Base-by-base conservation (phyloP, 2,329 filamentous ascomycete species). In the Clarireedia paspali region DNA sequence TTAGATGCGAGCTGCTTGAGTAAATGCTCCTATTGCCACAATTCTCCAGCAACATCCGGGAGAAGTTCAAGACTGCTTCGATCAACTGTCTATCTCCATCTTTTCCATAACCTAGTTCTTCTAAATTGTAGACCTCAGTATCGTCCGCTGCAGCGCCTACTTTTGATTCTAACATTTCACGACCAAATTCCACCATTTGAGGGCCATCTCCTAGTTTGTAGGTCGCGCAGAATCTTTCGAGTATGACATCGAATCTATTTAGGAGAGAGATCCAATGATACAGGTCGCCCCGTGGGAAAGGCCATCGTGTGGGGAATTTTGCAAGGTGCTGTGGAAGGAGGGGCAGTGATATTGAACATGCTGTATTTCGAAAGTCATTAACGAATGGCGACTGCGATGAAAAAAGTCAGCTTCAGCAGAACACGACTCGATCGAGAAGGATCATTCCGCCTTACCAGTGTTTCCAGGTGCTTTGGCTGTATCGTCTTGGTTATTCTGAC, bases 211-310 rank as follows among this genome's bases (percentile, higher is more conserved):
- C 82, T 55, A 99, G 77, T 59, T 83, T 83, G 74, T 99, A 99
- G 62, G 83, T 85, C 56, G 82, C 78, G 71, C 85, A 90, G 70
- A 95, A 91, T 40, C 83, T 77, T 65, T 95, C 89, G 42, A 99
- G 76, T 61, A 97, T 84, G 67, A 82, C 83, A 72, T 99, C 94
- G 72, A 99, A 97, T 57, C 91, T 86, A 71, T 99, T 95, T 58
- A 99, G 75, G 24, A 96, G 80, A 27, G 89, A 86, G 63, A 99
- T 96, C 95, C 95, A 99, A 77, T 99, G 92, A 70, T 97, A 97
- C 30, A 97, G 77, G 70, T 99, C 94, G 59, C 94, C 95, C 70
- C 92, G 84, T 40, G 92, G 92, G 68, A 97, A 95, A 2, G 91
- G 91, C 94, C 94, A 99, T 79, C 86, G 79, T 62, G 85, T 85